Percentiles rank a stretch among this genome's conserved stretches.
Conservation (phyloP, 495 filamentous ascomycete species). For the Letharia lupina region DNA sequence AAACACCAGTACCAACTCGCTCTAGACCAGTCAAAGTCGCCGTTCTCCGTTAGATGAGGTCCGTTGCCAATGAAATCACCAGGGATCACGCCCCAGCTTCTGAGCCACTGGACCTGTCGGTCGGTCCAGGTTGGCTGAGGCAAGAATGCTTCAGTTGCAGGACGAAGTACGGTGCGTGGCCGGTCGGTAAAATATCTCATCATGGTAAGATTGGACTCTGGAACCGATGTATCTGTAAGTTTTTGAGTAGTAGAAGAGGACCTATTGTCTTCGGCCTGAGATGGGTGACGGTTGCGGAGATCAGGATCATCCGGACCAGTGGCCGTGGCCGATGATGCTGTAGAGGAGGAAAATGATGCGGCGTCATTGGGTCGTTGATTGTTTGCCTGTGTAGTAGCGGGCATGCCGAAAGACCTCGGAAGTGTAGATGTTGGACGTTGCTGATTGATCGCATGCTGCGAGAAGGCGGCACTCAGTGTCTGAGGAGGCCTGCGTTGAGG, state of each 20-base stretch:
- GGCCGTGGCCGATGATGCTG: conserved; percentile 55
- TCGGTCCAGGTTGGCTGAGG: conserved; percentile 54
- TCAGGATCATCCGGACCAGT: conserved; percentile 31
- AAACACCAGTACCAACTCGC: conserved; percentile 72
- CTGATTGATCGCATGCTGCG: conserved; percentile 31
- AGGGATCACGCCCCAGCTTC: conserved; percentile 59
- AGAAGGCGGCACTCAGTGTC: conserved; percentile 34
- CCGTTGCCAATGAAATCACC: conserved; percentile 73
- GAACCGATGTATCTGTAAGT: conserved; percentile 31
- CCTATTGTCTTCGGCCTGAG: conserved; percentile 12
- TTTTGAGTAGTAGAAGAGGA: conserved; percentile 12
- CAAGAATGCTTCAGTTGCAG: conserved; percentile 51
- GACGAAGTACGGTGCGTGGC: conserved; percentile 45
- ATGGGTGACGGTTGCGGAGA: conserved; percentile 21
- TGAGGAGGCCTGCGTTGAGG: conserved; percentile 27
- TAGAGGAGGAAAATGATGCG: conserved; percentile 36
- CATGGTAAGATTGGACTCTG: conserved; percentile 30
- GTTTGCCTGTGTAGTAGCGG: conserved; percentile 6
- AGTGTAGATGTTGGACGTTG: conserved; percentile 33
- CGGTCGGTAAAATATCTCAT: conserved; percentile 45
- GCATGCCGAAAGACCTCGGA: conserved; percentile 37
- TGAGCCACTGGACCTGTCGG: conserved; percentile 52
- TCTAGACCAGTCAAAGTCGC: conserved; percentile 67
- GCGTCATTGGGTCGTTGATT: conserved; percentile 27
- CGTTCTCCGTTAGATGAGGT: conserved; percentile 66